Base-by-base conservation (phyloP, 2,329 filamentous ascomycete genomes). In the Talaromyces marneffei region DNA sequence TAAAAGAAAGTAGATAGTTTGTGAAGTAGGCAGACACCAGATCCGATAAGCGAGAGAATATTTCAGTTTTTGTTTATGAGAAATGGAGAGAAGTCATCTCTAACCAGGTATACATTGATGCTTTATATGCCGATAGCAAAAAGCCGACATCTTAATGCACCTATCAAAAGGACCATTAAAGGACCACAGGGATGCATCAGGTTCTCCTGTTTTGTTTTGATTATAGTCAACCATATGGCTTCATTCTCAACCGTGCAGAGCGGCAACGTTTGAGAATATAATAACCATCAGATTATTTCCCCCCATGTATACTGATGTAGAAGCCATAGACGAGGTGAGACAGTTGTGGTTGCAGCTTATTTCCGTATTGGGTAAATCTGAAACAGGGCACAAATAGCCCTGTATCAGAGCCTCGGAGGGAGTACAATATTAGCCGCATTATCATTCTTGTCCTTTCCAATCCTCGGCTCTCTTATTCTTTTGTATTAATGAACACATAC, bases 261-360 rank as follows among this genome's bases (percentile, higher is more conserved):
- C 14, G 3, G 7, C 23, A 48, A 25, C 25, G 20, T 46, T 25
- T 46, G 42, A 27, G 10, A 46, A 16, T 46, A 3, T 25, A 48
- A 48, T n/a, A 4, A n/a, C 10, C 10, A 29, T n/a, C 44, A 29
- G 44, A 48, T 29, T n/a, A 29, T 29, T 3, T 27, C 25, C 29
- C 16, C 44, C 7, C 5, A 46, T 25, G 3, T n/a, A 46, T 7
- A 16, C 5, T n/a, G 25, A 7, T 48, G 5, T 29, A n/a, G 44
- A 48, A 48, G 14, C 44, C 25, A 12, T 27, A 35, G 27, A 12
- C n/a, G 50, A 20, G 29, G 33, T 35, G 35, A 57, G 55, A 57
- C 55, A 31, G 16, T 46, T 57, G 55, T 9, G 39, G 55, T 46
- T 46, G 55, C 55, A 42, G 37, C 37, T 42, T 42, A 57, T 46